Evolutionary conservation across 306 rosid genomes (phyloP).

Genomic region (Begonia loranthoides): DNA sequence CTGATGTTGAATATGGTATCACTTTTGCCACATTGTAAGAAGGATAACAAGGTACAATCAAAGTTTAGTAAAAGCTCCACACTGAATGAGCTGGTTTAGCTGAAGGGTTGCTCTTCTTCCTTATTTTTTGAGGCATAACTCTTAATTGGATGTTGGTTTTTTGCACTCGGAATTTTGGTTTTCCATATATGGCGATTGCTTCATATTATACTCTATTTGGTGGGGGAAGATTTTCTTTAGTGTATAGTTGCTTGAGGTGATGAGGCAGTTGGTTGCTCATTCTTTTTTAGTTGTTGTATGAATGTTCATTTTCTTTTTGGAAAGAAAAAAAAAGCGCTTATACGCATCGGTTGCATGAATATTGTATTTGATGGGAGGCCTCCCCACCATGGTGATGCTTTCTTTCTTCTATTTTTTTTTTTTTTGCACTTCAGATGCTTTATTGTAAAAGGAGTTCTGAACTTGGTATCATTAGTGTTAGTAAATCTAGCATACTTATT

Average conservation of each 20-base stretch:
- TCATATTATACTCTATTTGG: too few species aligned
- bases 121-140: slow-evolving; percentile 62
- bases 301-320: not conserved
- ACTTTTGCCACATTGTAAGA: slow-evolving; percentile 83
- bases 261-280: slow-evolving; percentile 44
- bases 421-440: too few species aligned
- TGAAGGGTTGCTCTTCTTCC: slow-evolving; percentile 63
- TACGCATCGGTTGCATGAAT: too few species aligned
- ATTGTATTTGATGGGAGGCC: too few species aligned
- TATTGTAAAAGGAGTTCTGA: too few species aligned
- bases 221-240: too few species aligned
- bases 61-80: slow-evolving; percentile 75
- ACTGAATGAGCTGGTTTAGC: slow-evolving; percentile 82
- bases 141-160: not conserved
- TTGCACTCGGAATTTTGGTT: slow-evolving; percentile 2
- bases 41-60: slow-evolving; percentile 90
- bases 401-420: too few species aligned
- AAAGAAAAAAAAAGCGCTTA: too few species aligned
- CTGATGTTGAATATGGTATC: slow-evolving; percentile 88
- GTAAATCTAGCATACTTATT: too few species aligned
- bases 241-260: not conserved
- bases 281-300: slow-evolving; percentile 9
- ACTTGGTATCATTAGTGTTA: too few species aligned
- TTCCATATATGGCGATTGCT: not conserved
- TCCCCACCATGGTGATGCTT: too few species aligned